A percentile compares a stretch with the other conserved stretches of the same genome.
Evolutionary conservation across 179 eudicot species (phyloP).

Genomic region (Silene vulgaris): DNA sequence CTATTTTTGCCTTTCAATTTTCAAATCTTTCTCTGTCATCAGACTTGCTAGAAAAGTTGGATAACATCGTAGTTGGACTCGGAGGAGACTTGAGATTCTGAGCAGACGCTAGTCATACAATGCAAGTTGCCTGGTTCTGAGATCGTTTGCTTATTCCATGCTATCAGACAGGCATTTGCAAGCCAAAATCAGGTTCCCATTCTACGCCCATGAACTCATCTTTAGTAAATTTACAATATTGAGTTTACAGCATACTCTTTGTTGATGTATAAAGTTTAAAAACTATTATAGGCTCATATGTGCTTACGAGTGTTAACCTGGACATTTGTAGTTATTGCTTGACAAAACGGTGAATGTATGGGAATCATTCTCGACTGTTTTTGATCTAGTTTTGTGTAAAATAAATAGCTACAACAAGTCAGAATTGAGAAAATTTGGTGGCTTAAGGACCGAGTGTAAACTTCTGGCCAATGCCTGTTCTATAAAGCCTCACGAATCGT

Average conservation of each 20-base stretch:
- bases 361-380: not conserved
- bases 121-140: no score
- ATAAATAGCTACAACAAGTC: not conserved
- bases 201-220: constrained; percentile 11
- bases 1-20: not conserved
- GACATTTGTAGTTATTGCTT: not conserved
- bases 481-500: not conserved
- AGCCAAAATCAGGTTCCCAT: constrained; percentile 23
- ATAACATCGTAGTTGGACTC: constrained; percentile 14
- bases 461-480: not conserved
- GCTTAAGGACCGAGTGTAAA: not conserved
- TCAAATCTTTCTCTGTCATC: not conserved
- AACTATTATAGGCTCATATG: constrained; percentile 7
- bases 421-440: not conserved
- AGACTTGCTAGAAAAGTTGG: constrained; percentile 27
- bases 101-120: not conserved
- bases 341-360: not conserved
- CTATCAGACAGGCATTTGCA: not conserved
- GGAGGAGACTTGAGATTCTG: constrained; percentile 27
- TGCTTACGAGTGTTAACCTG: not conserved
- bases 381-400: not conserved
- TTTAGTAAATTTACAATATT: not conserved
- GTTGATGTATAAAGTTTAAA: constrained; percentile 7
- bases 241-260: not conserved
- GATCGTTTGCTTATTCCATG: not conserved